phyloP scores from a whole-genome alignment of 257 asterid genomes.

The Solanum virginianum region DNA sequence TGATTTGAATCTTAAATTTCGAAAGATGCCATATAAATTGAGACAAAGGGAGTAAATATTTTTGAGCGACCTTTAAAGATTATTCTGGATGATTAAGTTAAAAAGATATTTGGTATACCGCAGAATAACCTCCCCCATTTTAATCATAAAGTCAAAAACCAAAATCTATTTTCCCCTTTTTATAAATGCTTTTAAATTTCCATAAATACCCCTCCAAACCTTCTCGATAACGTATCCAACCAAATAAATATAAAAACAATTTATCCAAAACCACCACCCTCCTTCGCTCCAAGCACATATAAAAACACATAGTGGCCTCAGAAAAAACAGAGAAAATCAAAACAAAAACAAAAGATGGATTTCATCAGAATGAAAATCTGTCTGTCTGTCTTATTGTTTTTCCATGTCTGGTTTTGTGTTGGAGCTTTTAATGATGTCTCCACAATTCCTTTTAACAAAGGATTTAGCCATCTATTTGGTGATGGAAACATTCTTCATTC shows the following conservation, averaged over 20 bases:
- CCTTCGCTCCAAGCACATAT: not conserved
- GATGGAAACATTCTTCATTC: constrained; percentile 46
- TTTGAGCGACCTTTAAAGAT: no score
- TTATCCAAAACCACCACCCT: constrained; percentile 12
- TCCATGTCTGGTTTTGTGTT: constrained; percentile 9
- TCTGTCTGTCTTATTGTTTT: constrained; percentile 4
- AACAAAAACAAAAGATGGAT: not conserved
- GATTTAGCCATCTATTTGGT: constrained; percentile 65
- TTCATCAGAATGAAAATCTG: constrained; percentile 10
- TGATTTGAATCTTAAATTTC: no score
- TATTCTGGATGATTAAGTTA: not conserved
- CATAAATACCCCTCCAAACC: not conserved
- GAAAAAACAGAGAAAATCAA: not conserved
- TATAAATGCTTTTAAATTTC: not conserved
- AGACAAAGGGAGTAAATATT: no score
- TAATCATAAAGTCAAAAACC: not conserved
- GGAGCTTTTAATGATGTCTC: constrained; percentile 23
- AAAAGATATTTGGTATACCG: not conserved
- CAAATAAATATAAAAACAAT: not conserved
- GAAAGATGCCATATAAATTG: no score
- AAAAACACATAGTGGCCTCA: not conserved
- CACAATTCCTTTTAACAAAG: constrained; percentile 36
- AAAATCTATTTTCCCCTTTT: not conserved
- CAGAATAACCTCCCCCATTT: not conserved
- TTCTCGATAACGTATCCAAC: not conserved